Conservation (phyloP, 192 early-diverging fungal species). For the Backusella liffmaniae region DNA sequence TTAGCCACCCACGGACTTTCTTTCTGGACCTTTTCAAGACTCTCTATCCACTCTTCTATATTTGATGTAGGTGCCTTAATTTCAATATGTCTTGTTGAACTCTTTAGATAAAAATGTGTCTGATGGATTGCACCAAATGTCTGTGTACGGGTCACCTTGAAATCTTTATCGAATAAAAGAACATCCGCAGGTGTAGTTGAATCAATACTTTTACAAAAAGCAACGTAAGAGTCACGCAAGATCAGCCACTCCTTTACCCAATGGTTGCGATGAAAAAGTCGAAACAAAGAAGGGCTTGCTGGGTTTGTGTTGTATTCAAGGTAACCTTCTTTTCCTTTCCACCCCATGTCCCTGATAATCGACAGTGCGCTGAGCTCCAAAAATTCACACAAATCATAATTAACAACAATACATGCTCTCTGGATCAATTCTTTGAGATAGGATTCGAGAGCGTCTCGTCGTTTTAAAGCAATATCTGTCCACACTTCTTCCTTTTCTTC, state of each 20-base stretch:
- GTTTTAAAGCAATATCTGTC: slow-evolving; percentile 45
- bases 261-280: slow-evolving; percentile 1
- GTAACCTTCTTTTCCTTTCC: slow-evolving; percentile 84
- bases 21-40: slow-evolving; percentile 54
- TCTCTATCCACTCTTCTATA: slow-evolving; percentile 69
- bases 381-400: slow-evolving; percentile 75
- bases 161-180: slow-evolving; percentile 49
- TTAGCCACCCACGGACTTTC: slow-evolving; percentile 61
- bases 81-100: slow-evolving; percentile 62
- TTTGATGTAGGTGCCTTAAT: slow-evolving; percentile 63
- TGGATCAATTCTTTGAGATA: slow-evolving; percentile 62
- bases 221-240: slow-evolving; percentile 72
- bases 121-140: slow-evolving; percentile 38
- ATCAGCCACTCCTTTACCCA: slow-evolving; percentile 74
- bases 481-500: slow-evolving; percentile 24
- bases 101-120: slow-evolving; percentile 57
- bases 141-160: slow-evolving; percentile 22
- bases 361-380: slow-evolving; percentile 72
- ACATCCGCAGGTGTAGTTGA: slow-evolving; percentile 45
- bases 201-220: slow-evolving; percentile 46
- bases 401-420: slow-evolving; percentile 56
- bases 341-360: slow-evolving; percentile 74
- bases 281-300: slow-evolving; percentile 8
- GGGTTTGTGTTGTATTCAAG: slow-evolving; percentile 61
- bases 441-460: slow-evolving; percentile 55